A percentile compares a stretch with the other conserved stretches of the same genome.
phyloP scores from a whole-genome alignment of 2,329 filamentous ascomycete species.

The Epicoccum sorghinum region DNA sequence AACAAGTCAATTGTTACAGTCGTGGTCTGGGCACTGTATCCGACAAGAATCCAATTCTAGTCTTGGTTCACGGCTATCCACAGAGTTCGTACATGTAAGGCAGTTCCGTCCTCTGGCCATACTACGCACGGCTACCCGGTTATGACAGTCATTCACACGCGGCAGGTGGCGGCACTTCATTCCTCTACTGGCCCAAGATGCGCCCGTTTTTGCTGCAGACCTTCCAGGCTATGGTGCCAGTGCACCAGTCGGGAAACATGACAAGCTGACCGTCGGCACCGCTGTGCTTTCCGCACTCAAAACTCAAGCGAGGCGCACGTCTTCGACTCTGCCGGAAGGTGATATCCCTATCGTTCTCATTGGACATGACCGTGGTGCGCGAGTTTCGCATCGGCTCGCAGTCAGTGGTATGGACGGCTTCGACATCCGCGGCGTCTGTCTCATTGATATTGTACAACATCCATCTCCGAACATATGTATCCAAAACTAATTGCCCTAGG shows the following conservation, averaged over 20 bases:
- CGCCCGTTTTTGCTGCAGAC: slow-evolving; percentile 40
- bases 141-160: not conserved
- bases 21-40: slow-evolving; percentile 29
- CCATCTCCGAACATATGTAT: not conserved
- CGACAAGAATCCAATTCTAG: slow-evolving; percentile 37
- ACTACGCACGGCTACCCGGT: not conserved
- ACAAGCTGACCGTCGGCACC: slow-evolving; percentile 39
- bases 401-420: slow-evolving; percentile 55
- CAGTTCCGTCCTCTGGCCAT: not conserved
- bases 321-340: slow-evolving; percentile 5
- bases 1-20: slow-evolving; percentile 36
- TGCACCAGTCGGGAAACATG: slow-evolving; percentile 30
- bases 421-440: slow-evolving; percentile 36
- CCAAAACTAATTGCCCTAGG: slow-evolving; percentile 35
- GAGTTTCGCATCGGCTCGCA: slow-evolving; percentile 61
- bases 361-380: slow-evolving; percentile 63
- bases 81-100: slow-evolving; percentile 38
- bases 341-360: slow-evolving; percentile 49
- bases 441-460: slow-evolving; percentile 40
- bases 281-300: slow-evolving; percentile 32
- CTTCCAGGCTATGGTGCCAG: slow-evolving; percentile 43
- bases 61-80: slow-evolving; percentile 44
- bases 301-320: slow-evolving; percentile 29
- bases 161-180: slow-evolving; percentile 43
- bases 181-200: slow-evolving; percentile 32